Evolutionary conservation across 2,329 filamentous ascomycete species (phyloP), one percentile per base, ranked within the genome.

Genomic region (Macrophomina tecta): DNA sequence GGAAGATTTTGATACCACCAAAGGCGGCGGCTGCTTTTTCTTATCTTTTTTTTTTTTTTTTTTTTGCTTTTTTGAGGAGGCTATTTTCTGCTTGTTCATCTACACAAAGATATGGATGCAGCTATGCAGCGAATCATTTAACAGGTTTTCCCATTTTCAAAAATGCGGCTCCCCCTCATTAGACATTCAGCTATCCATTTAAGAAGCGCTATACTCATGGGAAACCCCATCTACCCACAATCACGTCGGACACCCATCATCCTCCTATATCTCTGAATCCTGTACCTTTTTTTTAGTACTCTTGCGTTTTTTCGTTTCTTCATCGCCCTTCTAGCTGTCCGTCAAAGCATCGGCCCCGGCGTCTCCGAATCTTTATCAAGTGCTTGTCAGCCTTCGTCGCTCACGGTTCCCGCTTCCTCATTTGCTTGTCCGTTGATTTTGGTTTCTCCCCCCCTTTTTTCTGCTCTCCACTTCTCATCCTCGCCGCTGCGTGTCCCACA

Each of bases 301-400:
- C 16, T 61, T 30, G 8, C 11, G 36, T 51, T 23, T n/a, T 64
- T 64, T 64, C 38, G 8, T 9, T 23, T 23, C 23, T 23, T 23
- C 23, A 14, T 14, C 40, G 11, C 5, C 42, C 30, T 23, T 64
- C 45, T 55, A 7, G 12, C 49, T 55, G 42, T 23, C 34, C 58
- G 36, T 49, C 46, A 62, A 48, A 62, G 58, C 58, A 62, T 62
- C 18, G 58, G 30, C 38, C 45, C 42, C 58, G 58, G 58, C 58
- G 58, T 62, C 58, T 23, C 23, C 23, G 9, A 49, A 23, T 23
- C 23, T 11, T 40, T n/a, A 32, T 38, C 16, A 62, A 30, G 12
- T 61, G 42, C 42, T 45, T 58, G 18, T 32, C 40, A 7, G 23
- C 23, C 23, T n/a, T 64, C 45, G 38, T 42, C 30, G 30, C 16